Percentiles rank a stretch among this genome's conserved stretches.
Conservation (phyloP, 805 yeast genomes). For the Myxozyma monticola region DNA sequence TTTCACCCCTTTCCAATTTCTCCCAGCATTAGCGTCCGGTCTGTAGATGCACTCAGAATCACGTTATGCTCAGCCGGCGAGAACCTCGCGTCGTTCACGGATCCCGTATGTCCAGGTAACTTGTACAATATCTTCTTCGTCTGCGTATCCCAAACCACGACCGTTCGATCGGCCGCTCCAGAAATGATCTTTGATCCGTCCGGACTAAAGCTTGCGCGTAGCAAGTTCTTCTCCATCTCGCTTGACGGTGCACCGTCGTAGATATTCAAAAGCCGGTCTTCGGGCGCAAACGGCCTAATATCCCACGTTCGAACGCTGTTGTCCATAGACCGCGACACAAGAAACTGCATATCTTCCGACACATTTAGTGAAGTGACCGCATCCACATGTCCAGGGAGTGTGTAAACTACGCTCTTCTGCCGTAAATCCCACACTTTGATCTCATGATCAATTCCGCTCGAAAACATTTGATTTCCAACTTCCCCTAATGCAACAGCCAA, state of each 20-base stretch:
- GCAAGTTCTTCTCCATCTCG: constrained; percentile 50
- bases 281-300: constrained; percentile 45
- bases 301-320: constrained; percentile 60
- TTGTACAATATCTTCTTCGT: constrained; percentile 51
- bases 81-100: constrained; percentile 61
- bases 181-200: constrained; percentile 48
- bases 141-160: constrained; percentile 60
- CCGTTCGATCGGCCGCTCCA: constrained; percentile 63
- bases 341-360: constrained; percentile 49
- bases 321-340: constrained; percentile 57
- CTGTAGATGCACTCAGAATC: constrained; percentile 28
- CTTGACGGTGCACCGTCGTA: constrained; percentile 59
- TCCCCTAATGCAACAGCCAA: constrained; percentile 50
- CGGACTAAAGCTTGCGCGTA: constrained; percentile 49
- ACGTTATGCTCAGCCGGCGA: constrained; percentile 47
- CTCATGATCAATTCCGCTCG: constrained; percentile 68
- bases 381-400: constrained; percentile 49
- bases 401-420: constrained; percentile 46
- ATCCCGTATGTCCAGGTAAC: constrained; percentile 60
- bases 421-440: constrained; percentile 62
- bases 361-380: constrained; percentile 55
- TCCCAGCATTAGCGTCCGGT: constrained; percentile 31
- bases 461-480: constrained; percentile 49
- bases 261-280: constrained; percentile 37
- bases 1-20: constrained; percentile 24